Base-by-base conservation (phyloP, 164 flowering plant species). In the Macadamia integrifolia region DNA sequence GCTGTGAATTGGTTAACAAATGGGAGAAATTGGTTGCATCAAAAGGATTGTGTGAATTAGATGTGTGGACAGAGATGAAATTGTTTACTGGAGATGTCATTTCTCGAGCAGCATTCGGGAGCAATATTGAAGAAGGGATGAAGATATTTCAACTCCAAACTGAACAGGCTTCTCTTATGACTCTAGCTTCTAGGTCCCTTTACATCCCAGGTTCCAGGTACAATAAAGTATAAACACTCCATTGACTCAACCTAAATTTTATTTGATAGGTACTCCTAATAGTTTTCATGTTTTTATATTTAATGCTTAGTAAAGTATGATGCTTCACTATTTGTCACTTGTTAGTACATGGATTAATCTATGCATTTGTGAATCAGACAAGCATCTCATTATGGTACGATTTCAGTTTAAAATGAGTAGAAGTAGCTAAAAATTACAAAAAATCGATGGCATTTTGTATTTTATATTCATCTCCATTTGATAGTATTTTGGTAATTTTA, bases 141-240 rank as follows among this genome's bases (percentile, higher is more conserved):
- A 59, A 40, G 60, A 66, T 80, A 18, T 77, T 80, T 61, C 62
- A 68, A 60, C 70, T 75, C 23, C 80, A 72, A 55, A 58, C 13
- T 8, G 77, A 75, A 40, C 76, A 35, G 58, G 69, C 31, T 0
- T 6, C 7, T 9, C 71, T 75, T 52, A 15, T 61, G 4, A 3
- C 66, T 0, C 52, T 62, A 13, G 61, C 60, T 61, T 1, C 55
- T 15, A 64, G 57, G 17, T 53, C 46, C 1, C 14, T 66, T 7
- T 70, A 60, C 64, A 73, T 80, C 48, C 83, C 81, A 0, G 81
- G 83, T 56, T 73, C 60, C 64, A 73, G 77, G 83, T 80, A 53
- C 18, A 14, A 17, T 14, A 17, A 14, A 10, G 17, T 3, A 9
- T 50, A 6, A 3, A 0, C 3, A 14, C 17, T 50, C 55, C 9